Evolutionary conservation across 345 rosid species (phyloP), one percentile per base, ranked within the genome.

Genomic region (Gossypium thurberi): DNA sequence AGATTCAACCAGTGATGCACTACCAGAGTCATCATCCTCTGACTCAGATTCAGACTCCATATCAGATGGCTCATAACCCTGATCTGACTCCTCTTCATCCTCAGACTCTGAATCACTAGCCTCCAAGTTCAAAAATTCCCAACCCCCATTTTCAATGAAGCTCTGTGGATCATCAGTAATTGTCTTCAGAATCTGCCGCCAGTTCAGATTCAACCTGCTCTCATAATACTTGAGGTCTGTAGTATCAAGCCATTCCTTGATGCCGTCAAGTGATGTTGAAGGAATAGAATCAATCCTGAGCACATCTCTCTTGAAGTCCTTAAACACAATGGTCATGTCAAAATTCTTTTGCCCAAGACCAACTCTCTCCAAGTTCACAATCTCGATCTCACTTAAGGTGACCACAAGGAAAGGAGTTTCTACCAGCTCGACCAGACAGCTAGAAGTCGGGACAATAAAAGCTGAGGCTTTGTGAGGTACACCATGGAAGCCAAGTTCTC

Each of bases 401-500:
- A 92, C 88, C 60, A 92, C 98, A 21, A 95, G 85, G 78, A 87
- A 87, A 74, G 98, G 98, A 8, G 84, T 83, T 75, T 92, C 99
- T 62, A 90, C 68, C 50, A 95, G 88, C 87, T 91, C 96, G 23
- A 95, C 99, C 62, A 95, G 77, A 85, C 98, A 92, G 79, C 87
- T 88, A 1, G 97, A 92, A 17, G 96, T 85, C 11, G 99, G 99
- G 72, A 92, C 86, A 47, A 95, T 95, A 81, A 92, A 92, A 15
- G 90, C 90, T 10, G 90, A 82, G 23, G 92, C 79, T 80, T 92
- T 92, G 79, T 86, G 78, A 0, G 98, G 98, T 28, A 95, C 99
- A 52, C 99, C 99, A 77, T 83, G 89, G 87, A 95, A 95, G 58
- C 99, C 99, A 25, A 92, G 93, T 80, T 92, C 97, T 78, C 97